Evolutionary conservation across 179 eudicot genomes (phyloP), one percentile per base, ranked within the genome.

Genomic region (Spinacia oleracea): DNA sequence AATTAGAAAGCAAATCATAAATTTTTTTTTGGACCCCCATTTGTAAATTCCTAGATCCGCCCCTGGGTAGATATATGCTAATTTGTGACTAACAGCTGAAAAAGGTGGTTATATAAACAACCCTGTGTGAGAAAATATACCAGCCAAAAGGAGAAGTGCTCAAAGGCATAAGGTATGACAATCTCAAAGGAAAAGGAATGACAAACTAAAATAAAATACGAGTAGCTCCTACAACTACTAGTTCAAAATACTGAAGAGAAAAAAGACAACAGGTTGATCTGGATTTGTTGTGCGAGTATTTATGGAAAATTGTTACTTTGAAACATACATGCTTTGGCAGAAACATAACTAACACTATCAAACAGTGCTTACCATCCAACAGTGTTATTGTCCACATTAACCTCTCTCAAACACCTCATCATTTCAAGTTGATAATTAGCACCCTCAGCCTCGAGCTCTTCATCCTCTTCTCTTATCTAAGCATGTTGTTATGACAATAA

Each of bases 351-450:
- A 68, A 7, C 12, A 50, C 42, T 6, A 34, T 25, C 53, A 63
- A 63, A 40, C 45, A 73, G 40, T 69, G 74, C 98, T 81, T 76
- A 96, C 99, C 99, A 96, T 83, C 99, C 97, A 79, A 96, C 99
- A 65, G 99, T 96, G 84, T 96, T 93, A 77, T 96, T 93, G 90
- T 96, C 99, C 27, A 96, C 99, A 80, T 96, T 96, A 80, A 96
- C 98, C 84, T 96, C 98, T 84, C 99, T 89, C 84, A 96, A 85
- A 84, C 99, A 96, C 87, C 99, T 92, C 99, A 93, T 96, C 98
- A 96, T 96, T 80, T 96, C 98, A 68, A 96, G 99, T 80, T 96
- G 98, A 85, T 93, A 96, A 86, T 90, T 96, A 64, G 98, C 97
- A 87, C 98, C 97, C 58, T 96, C 98, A n/a, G 98, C 93, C 86